phyloP scores from a whole-genome alignment of 73 alveolate species.

The Paramecium tetraurelia region DNA sequence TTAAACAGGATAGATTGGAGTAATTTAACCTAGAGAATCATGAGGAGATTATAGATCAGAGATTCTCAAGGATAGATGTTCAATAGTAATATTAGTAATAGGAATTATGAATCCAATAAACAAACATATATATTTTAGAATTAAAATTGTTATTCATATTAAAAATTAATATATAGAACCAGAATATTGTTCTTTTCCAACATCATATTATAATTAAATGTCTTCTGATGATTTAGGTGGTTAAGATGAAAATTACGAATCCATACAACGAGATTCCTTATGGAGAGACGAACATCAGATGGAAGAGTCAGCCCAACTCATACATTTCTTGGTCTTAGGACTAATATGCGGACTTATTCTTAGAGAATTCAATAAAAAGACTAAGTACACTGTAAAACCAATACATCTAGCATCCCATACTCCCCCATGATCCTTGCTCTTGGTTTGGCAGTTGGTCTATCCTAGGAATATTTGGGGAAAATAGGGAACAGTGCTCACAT shows the following conservation, averaged over 20 bases:
- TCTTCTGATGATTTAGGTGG: not conserved
- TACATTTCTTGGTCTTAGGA: not conserved
- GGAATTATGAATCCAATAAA: not conserved
- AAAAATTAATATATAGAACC: too few species aligned
- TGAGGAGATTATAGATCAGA: not conserved
- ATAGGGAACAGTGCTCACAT: conserved; percentile 8
- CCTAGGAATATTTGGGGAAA: not conserved
- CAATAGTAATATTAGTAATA: not conserved
- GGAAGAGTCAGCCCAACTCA: not conserved
- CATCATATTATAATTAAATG: not conserved
- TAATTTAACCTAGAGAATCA: conserved; percentile 20
- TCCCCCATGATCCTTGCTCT: not conserved
- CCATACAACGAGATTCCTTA: not conserved
- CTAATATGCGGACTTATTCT: not conserved
- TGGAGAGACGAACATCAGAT: not conserved
- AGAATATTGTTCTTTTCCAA: not conserved
- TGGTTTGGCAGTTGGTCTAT: not conserved
- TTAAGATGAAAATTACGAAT: not conserved
- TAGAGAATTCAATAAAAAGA: not conserved
- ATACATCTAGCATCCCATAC: not conserved
- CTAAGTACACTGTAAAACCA: not conserved
- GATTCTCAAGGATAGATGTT: not conserved
- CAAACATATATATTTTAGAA: not conserved
- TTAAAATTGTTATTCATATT: not conserved
- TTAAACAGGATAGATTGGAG: conserved; percentile 10